These are phyloP conservation scores for Dryadomyces quercus-mongolicae DNA, from an alignment of 2,329 filamentous ascomycete genomes.

Conservation along the genomic window DNA sequence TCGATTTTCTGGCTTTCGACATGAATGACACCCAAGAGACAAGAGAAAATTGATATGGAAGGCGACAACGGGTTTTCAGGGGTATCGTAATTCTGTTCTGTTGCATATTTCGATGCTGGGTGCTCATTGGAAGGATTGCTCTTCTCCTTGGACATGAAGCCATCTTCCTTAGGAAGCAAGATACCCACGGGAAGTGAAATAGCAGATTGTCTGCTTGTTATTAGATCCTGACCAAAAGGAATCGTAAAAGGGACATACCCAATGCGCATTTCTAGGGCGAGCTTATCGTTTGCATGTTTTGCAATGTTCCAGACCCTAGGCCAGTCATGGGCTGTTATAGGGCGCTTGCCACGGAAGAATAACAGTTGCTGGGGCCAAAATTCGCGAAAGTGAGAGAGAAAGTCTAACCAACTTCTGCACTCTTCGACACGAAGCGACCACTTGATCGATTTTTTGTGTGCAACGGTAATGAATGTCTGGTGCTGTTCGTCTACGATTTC, in stretches of 20 bases:
- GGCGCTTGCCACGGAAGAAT: constrained; percentile 17
- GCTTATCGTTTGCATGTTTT: constrained; percentile 8
- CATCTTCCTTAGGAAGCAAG: not conserved
- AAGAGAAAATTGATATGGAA: not conserved
- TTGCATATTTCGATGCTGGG: not conserved
- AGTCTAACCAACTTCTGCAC: constrained; percentile 33
- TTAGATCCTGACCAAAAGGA: no score
- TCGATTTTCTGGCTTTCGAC: not conserved
- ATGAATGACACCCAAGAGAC: not conserved
- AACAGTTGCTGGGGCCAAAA: constrained; percentile 28
- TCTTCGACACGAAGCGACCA: constrained; percentile 27
- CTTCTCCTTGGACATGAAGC: not conserved
- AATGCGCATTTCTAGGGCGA: constrained; percentile 12
- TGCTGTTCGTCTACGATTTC: constrained; percentile 5
- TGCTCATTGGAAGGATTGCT: not conserved
- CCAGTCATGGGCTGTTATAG: constrained; percentile 14
- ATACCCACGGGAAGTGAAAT: not conserved
- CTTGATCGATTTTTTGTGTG: constrained; percentile 20
- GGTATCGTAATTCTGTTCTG: not conserved
- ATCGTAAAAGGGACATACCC: constrained; percentile 4
- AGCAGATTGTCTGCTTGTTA: not conserved
- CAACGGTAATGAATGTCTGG: constrained; percentile 21
- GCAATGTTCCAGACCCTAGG: constrained; percentile 13
- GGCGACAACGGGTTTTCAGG: no score
- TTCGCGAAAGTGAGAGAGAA: constrained; percentile 27